phyloP scores from a whole-genome alignment of 2,329 filamentous ascomycete genomes.

The Leptographium flavum region DNA sequence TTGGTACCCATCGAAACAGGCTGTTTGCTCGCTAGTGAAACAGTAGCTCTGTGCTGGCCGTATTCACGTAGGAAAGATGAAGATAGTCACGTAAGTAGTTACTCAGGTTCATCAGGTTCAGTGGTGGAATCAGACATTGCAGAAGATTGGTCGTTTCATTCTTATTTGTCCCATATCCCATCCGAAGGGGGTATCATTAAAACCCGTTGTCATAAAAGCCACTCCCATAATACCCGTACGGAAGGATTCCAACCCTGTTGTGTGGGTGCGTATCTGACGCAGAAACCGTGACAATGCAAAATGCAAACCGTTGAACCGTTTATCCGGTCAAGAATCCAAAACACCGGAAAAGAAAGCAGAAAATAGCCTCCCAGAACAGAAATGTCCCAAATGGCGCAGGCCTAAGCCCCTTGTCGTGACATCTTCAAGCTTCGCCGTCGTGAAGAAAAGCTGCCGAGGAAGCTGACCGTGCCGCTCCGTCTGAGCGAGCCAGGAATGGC shows the following conservation, averaged over 20 bases:
- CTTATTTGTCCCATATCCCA: not conserved
- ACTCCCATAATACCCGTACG: not conserved
- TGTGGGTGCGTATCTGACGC: not conserved
- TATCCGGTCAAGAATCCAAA: not conserved
- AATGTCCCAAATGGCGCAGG: too few species aligned
- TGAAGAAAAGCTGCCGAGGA: slow-evolving; percentile 15
- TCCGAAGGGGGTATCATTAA: not conserved
- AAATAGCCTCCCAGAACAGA: not conserved
- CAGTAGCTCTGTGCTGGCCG: too few species aligned
- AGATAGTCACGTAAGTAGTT: too few species aligned
- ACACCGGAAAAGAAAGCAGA: not conserved
- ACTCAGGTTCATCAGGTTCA: too few species aligned
- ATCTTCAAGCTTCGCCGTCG: slow-evolving; percentile 13
- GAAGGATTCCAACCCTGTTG: not conserved
- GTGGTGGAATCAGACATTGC: too few species aligned
- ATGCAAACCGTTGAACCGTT: too few species aligned
- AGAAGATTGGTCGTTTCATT: too few species aligned
- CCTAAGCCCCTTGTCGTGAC: not conserved
- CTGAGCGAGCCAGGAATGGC: not conserved
- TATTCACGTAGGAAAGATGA: too few species aligned
- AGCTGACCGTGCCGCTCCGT: slow-evolving; percentile 9
- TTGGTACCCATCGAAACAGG: too few species aligned
- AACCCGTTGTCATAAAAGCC: not conserved
- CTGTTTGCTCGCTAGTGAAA: too few species aligned
- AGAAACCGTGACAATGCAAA: not conserved